Conservation (phyloP, 2,329 filamentous ascomycete species). For the Dactylellina parvicollis region DNA sequence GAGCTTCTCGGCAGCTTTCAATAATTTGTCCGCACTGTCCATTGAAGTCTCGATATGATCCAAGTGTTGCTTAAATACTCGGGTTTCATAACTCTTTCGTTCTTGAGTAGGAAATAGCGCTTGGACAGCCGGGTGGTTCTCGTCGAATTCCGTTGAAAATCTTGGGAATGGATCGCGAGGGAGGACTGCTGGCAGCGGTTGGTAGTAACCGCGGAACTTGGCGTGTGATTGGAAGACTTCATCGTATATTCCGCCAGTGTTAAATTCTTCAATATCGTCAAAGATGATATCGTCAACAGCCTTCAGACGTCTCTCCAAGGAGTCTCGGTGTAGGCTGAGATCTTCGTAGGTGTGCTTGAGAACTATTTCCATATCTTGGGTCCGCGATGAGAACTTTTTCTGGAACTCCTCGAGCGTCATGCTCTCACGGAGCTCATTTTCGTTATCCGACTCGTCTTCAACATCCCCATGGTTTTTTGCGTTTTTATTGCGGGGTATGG, state of each 20-base stretch:
- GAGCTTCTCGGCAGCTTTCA: conserved; percentile 20
- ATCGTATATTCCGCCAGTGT: conserved; percentile 8
- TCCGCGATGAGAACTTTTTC: background rate
- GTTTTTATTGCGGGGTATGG: background rate
- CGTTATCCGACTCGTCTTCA: conserved; percentile 18
- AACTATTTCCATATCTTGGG: background rate
- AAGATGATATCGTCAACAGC: conserved; percentile 6
- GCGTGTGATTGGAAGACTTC: background rate
- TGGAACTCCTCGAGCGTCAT: conserved; percentile 4
- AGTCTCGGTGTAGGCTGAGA: conserved; percentile 3
- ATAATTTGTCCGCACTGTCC: background rate
- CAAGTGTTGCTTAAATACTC: background rate
- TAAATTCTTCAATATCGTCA: conserved; percentile 9
- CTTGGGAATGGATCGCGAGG: conserved; percentile 36
- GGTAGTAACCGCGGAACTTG: background rate
- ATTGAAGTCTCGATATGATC: background rate
- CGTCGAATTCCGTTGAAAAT: conserved; percentile 12
- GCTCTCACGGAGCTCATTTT: background rate
- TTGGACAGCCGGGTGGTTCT: conserved; percentile 15
- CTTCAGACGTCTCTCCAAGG: conserved; percentile 12
- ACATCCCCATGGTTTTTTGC: conserved; percentile 6
- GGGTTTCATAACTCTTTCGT: background rate
- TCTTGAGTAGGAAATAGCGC: conserved; percentile 15
- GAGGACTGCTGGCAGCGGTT: conserved; percentile 11
- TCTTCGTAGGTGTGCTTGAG: background rate